Conservation (phyloP, 495 filamentous ascomycete genomes). For the Aspergillus bertholletiae region DNA sequence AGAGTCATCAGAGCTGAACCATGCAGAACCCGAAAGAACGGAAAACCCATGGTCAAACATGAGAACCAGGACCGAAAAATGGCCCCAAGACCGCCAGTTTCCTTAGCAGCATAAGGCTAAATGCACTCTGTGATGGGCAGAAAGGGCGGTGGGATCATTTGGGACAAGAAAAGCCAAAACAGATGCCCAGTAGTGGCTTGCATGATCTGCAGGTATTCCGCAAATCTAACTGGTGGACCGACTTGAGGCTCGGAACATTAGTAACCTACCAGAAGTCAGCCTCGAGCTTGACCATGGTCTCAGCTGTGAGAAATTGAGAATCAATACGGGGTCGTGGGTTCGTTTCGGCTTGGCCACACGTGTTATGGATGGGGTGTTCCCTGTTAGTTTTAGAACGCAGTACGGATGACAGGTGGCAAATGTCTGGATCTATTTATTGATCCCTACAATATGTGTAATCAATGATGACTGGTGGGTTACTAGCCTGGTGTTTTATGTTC, state of each 20-base stretch:
- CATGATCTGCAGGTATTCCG: constrained; percentile 7
- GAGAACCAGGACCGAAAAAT: not conserved
- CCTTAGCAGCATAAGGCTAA: not conserved
- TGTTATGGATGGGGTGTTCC: not conserved
- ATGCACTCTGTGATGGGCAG: not conserved
- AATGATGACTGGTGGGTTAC: not conserved
- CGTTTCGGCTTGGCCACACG: not conserved
- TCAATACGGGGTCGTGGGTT: not conserved
- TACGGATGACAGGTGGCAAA: not conserved
- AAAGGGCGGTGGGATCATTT: constrained; percentile 11
- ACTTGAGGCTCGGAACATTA: constrained; percentile 7
- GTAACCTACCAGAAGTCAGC: not conserved
- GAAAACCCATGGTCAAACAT: not conserved
- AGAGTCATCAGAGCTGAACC: constrained; percentile 9
- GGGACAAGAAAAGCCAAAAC: not conserved
- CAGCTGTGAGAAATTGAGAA: not conserved
- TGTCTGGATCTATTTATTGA: not conserved
- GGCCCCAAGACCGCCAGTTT: constrained; percentile 7
- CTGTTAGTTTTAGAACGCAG: not conserved
- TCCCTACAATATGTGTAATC: not conserved
- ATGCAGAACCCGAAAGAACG: not conserved
- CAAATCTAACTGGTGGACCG: not conserved
- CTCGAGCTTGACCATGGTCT: not conserved
- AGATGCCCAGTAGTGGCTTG: constrained; percentile 2
- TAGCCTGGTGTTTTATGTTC: not conserved